Evolutionary conservation across 2,329 filamentous ascomycete genomes (phyloP).

Genomic region (Dactylellina parvicollis): DNA sequence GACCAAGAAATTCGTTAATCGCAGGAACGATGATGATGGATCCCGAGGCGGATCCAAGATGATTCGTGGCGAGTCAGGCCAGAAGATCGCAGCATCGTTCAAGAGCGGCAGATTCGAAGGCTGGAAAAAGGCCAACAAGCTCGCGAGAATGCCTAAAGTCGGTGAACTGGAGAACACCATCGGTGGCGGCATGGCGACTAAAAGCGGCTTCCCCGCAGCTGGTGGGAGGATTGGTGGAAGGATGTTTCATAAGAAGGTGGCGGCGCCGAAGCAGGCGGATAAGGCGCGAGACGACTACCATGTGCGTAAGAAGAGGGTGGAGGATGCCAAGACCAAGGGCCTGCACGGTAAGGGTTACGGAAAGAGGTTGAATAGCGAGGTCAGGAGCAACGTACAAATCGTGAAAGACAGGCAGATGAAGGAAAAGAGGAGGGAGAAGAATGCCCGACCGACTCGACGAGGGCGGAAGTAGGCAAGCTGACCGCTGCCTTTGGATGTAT

Average conservation of each 20-base stretch:
- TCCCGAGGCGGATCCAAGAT: constrained; percentile 74
- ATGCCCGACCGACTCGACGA: constrained; percentile 76
- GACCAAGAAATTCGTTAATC: constrained; percentile 90
- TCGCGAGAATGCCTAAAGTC: constrained; percentile 79
- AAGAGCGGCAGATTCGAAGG: constrained; percentile 90
- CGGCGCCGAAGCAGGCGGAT: constrained; percentile 91
- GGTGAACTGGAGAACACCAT: constrained; percentile 76
- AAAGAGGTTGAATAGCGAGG: constrained; percentile 76
- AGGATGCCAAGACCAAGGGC: constrained; percentile 85
- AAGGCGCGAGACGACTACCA: constrained; percentile 91
- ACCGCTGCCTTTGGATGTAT: constrained; percentile 1
- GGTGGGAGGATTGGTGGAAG: constrained; percentile 56
- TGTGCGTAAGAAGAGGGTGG: constrained; percentile 86
- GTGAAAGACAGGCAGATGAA: constrained; percentile 80
- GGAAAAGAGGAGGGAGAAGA: constrained; percentile 84
- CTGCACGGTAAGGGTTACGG: constrained; percentile 75
- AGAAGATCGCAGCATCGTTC: constrained; percentile 95
- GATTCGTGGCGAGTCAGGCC: constrained; percentile 87
- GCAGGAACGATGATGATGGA: constrained; percentile 93
- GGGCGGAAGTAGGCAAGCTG: constrained; percentile 38
- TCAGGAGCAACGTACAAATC: constrained; percentile 85
- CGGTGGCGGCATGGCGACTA: constrained; percentile 58
- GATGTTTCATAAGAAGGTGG: constrained; percentile 77
- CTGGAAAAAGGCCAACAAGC: constrained; percentile 87
- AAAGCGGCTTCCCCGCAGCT: constrained; percentile 71